These are phyloP conservation scores for Neocatenulostroma microsporum DNA, from an alignment of 2,329 filamentous ascomycete genomes.

Conservation along the genomic window DNA sequence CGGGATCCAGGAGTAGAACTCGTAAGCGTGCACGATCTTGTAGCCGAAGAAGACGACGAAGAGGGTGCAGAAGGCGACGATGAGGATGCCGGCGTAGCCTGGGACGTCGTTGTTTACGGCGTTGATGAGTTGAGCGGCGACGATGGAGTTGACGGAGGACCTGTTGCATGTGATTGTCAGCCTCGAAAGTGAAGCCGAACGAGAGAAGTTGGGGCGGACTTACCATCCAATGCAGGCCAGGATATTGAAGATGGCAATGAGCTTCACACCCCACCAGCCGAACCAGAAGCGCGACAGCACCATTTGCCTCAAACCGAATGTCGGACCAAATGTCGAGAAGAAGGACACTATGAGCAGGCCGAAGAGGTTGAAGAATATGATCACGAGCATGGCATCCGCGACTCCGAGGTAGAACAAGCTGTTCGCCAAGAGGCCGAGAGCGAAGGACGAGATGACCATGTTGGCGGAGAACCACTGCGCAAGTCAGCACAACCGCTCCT, in stretches of 20 bases:
- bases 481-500: not conserved
- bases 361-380: slow-evolving; percentile 68
- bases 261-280: slow-evolving; percentile 40
- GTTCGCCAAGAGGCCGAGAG: slow-evolving; percentile 64
- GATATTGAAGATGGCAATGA: slow-evolving; percentile 38
- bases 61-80: slow-evolving; percentile 62
- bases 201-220: not conserved
- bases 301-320: slow-evolving; percentile 71
- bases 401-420: slow-evolving; percentile 64
- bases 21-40: slow-evolving; percentile 68
- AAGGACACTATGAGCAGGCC: slow-evolving; percentile 66
- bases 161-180: slow-evolving; percentile 48
- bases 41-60: slow-evolving; percentile 67
- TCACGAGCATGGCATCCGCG: slow-evolving; percentile 61
- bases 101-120: slow-evolving; percentile 64
- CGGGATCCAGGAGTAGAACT: slow-evolving; percentile 67
- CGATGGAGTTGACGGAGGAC: slow-evolving; percentile 69
- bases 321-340: slow-evolving; percentile 69
- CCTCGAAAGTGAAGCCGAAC: no score
- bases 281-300: slow-evolving; percentile 72
- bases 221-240: slow-evolving; percentile 12
- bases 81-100: slow-evolving; percentile 65
- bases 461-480: slow-evolving; percentile 67
- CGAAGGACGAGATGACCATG: slow-evolving; percentile 69
- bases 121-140: slow-evolving; percentile 68